Evolutionary conservation across 2,329 filamentous ascomycete genomes (phyloP), one percentile per base, ranked within the genome.

Genomic region (Fusarium sp.): DNA sequence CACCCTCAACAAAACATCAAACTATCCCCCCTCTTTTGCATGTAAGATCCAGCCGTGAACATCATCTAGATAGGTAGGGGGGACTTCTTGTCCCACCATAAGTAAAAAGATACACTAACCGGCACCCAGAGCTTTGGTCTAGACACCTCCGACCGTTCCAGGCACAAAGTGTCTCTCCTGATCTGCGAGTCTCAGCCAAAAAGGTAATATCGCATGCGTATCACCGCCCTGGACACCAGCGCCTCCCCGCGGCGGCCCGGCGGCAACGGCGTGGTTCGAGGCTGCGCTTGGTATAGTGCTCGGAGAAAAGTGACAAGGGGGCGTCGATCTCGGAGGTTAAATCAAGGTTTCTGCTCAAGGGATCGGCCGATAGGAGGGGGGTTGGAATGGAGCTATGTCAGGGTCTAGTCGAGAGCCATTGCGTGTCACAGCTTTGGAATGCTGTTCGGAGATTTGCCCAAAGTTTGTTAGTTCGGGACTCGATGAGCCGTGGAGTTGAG

Each of bases 241-340:
- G 38, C 34, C 44, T 13, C 6, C 17, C 46, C 17, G 40, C 13
- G 44, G 19, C 66, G 66, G 66, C 47, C 66, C 66, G 66, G 17
- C 56, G 66, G 66, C 19, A 67, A 52, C 38, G 66, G 66, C 40
- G 38, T 58, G 22, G 5, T 24, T 34, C 26, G 42, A 51, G 42
- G 28, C 45, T 33, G 39, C 46, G 36, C 31, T 31, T 8, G 50
- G 60, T 42, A 22, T 67, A 69, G 60, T 5, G 21, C 3, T 40
- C 51, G 42, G 49, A 58, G 43, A 21, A 45, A 55, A 40, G 17
- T 45, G 24, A 39, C 51, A 66, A 28, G 13, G 42, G 5, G 33
- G 13, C 13, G 17, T 5, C 21, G 15, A 44, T n/a, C 24, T 21
- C 31, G n/a, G 31, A 5, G 26, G 19, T 10, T 14, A 17, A 11